Evolutionary conservation across 208 protist genomes (phyloP).

Genomic region (Naegleria gruberi): DNA sequence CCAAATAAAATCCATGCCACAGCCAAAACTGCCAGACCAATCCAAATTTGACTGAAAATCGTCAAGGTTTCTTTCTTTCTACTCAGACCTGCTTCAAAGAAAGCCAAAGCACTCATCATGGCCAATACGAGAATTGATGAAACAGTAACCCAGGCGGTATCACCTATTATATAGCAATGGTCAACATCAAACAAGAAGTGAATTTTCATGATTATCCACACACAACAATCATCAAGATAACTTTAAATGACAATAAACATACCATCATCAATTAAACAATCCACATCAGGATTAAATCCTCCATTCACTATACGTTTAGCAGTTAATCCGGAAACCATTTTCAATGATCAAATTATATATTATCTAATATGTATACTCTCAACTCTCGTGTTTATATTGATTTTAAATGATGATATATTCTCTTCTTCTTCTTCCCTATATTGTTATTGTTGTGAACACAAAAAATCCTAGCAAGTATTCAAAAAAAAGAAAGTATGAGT

Average conservation of each 20-base stretch:
- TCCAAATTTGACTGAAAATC: constrained; percentile 50
- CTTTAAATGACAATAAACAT: background rate
- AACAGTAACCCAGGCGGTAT: constrained; percentile 53
- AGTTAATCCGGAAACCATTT: background rate
- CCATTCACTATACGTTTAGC: background rate
- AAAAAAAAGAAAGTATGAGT: too few species aligned
- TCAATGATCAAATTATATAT: background rate
- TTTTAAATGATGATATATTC: too few species aligned
- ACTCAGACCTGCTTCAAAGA: constrained; percentile 52
- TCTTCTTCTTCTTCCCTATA: too few species aligned
- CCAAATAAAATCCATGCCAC: constrained; percentile 45
- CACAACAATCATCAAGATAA: background rate
- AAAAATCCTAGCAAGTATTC: too few species aligned
- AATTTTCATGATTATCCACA: background rate
- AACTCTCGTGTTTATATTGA: too few species aligned
- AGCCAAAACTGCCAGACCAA: constrained; percentile 36
- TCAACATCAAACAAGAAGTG: too few species aligned
- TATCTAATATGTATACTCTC: too few species aligned
- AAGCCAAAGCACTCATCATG: constrained; percentile 53
- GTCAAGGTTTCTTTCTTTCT: constrained; percentile 54
- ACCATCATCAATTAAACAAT: background rate
- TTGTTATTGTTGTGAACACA: too few species aligned
- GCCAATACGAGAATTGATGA: constrained; percentile 52
- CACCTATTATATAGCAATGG: constrained; percentile 29
- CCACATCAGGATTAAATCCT: background rate